Evolutionary conservation across 148 eudicot genomes (phyloP).

Genomic region (Fallopia convolvulus): DNA sequence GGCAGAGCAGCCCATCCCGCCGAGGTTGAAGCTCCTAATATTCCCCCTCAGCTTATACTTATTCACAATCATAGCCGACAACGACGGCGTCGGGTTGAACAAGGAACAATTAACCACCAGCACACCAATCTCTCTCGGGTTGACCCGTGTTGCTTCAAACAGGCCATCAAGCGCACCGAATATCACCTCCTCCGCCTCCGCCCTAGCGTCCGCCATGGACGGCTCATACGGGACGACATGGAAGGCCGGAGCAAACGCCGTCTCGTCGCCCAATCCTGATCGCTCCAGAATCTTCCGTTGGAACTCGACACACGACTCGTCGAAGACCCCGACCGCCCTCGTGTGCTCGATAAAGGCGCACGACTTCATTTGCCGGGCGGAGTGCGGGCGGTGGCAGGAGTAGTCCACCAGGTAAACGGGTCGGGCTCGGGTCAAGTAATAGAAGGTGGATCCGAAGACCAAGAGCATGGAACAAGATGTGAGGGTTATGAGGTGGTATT

Average conservation of each 20-base stretch:
- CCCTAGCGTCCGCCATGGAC: conserved; percentile 6
- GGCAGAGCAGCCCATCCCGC: conserved; percentile 15
- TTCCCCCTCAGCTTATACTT: conserved; percentile 10
- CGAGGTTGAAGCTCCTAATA: conserved; percentile 8
- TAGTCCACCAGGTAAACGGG: conserved; percentile 16
- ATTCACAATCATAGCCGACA: conserved; percentile 11
- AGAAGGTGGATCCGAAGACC: conserved; percentile 7
- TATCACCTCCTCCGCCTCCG: conserved; percentile 8
- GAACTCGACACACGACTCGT: conserved; percentile 9
- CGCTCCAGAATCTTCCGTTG: conserved; percentile 5
- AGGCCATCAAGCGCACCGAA: conserved; percentile 10
- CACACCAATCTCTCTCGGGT: conserved; percentile 8
- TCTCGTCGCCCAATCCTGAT: conserved; percentile 12
- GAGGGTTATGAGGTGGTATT: conserved; percentile 6
- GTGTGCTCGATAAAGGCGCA: not conserved
- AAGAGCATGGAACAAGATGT: not conserved
- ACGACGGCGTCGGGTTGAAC: conserved; percentile 12
- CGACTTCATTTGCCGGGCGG: not conserved
- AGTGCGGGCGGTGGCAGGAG: conserved; percentile 11
- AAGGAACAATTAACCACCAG: conserved; percentile 8
- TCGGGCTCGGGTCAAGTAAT: conserved; percentile 13
- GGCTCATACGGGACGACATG: conserved; percentile 1
- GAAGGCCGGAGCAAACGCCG: conserved; percentile 1
- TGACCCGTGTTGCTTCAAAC: not conserved
- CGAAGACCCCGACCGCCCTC: not conserved